phyloP scores from a whole-genome alignment of 192 early-diverging fungal genomes.

The Rhizoclosmatium sp. region DNA sequence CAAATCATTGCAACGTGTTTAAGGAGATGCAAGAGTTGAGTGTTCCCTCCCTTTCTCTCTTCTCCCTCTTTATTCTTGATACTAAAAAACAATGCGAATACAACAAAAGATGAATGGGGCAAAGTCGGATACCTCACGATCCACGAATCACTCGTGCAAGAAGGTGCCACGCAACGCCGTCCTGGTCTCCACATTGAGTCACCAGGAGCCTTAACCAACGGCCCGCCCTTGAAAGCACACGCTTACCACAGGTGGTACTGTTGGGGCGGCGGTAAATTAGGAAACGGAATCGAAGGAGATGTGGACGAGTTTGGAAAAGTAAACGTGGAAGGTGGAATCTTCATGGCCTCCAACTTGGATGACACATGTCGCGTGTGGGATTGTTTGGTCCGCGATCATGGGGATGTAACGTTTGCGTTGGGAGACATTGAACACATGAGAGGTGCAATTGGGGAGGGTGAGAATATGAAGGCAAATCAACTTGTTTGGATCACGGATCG shows the following conservation, averaged over 20 bases:
- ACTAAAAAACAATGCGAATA: too few species aligned
- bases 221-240: background rate
- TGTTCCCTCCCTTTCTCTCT: too few species aligned
- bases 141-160: slow-evolving; percentile 1
- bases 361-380: slow-evolving; percentile 9
- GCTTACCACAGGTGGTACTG: slow-evolving; percentile 13
- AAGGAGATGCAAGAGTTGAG: background rate
- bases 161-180: background rate
- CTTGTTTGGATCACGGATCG: slow-evolving; percentile 16
- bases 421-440: slow-evolving; percentile 9
- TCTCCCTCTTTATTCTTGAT: too few species aligned
- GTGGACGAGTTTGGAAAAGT: background rate
- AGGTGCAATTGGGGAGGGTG: background rate
- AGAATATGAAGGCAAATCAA: background rate
- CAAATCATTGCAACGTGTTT: slow-evolving; percentile 1
- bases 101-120: background rate
- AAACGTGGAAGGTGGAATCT: slow-evolving; percentile 13
- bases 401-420: background rate
- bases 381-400: slow-evolving; percentile 4
- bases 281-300: background rate
- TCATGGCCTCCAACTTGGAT: background rate
- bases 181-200: slow-evolving; percentile 16
- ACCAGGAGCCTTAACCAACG: background rate
- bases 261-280: background rate
- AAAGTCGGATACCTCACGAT: slow-evolving; percentile 15